phyloP scores from a whole-genome alignment of 306 rosid species.

The Trifolium repens region DNA sequence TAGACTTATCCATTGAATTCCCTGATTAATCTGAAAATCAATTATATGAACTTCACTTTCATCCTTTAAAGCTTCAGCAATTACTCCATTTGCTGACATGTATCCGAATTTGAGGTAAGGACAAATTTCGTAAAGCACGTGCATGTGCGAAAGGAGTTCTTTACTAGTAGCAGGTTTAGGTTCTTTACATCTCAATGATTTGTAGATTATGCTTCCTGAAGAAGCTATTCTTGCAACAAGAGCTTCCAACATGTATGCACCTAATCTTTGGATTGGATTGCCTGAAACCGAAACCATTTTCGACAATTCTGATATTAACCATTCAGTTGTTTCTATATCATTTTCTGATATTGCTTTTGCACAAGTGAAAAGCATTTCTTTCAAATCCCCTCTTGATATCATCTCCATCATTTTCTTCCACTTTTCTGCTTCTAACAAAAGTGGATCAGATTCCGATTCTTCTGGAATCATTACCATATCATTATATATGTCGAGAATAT shows the following conservation, averaged over 20 bases:
- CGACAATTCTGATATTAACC: slow-evolving; percentile 68
- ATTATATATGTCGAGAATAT: slow-evolving; percentile 46
- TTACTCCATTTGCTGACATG: slow-evolving; percentile 92
- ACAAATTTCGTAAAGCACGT: slow-evolving; percentile 72
- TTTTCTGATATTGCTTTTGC: slow-evolving; percentile 66
- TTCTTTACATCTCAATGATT: slow-evolving; percentile 80
- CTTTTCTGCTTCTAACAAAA: slow-evolving; percentile 52
- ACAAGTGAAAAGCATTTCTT: slow-evolving; percentile 74
- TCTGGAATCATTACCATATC: slow-evolving; percentile 29
- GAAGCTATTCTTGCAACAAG: slow-evolving; percentile 82
- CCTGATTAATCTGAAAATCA: slow-evolving; percentile 91
- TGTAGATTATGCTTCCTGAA: slow-evolving; percentile 83
- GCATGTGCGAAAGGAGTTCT: slow-evolving; percentile 83
- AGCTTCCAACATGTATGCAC: slow-evolving; percentile 89
- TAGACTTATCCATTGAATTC: slow-evolving; percentile 81
- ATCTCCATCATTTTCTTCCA: slow-evolving; percentile 65
- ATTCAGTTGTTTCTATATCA: slow-evolving; percentile 64
- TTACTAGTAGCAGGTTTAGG: slow-evolving; percentile 53
- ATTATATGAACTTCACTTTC: slow-evolving; percentile 76
- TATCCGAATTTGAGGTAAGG: slow-evolving; percentile 91
- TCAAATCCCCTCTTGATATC: slow-evolving; percentile 69
- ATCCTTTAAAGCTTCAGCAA: slow-evolving; percentile 79
- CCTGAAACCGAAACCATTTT: slow-evolving; percentile 84
- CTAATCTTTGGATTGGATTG: slow-evolving; percentile 75
- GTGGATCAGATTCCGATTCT: slow-evolving; percentile 39